Percentiles rank a stretch among this genome's conserved stretches.
Evolutionary conservation across 257 asterid genomes (phyloP).

Genomic region (Fraxinus quadrangulata): DNA sequence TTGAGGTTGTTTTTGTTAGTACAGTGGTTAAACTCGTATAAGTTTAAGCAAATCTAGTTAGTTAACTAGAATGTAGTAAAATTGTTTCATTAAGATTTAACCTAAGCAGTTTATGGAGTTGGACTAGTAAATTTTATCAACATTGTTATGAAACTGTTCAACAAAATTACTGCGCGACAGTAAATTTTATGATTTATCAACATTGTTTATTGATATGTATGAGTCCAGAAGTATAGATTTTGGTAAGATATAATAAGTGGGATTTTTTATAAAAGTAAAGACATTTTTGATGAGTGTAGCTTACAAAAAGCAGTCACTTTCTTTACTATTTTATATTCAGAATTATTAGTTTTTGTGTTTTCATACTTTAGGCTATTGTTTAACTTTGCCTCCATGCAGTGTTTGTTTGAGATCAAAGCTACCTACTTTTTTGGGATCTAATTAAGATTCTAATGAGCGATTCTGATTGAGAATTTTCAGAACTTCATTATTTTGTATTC

Average conservation of each 20-base stretch:
- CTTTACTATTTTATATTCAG: constrained; percentile 28
- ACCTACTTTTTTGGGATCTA: not conserved
- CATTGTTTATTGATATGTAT: not conserved
- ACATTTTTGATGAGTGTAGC: constrained; percentile 14
- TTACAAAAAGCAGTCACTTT: constrained; percentile 32
- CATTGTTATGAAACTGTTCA: no score
- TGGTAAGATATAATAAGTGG: constrained; percentile 12
- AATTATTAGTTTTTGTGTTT: constrained; percentile 31
- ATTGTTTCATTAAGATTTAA: not conserved
- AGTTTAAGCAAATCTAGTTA: not conserved
- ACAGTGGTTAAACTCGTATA: not conserved
- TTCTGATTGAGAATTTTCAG: not conserved
- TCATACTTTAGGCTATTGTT: constrained; percentile 34
- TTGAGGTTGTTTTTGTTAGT: not conserved
- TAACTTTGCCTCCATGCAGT: constrained; percentile 36
- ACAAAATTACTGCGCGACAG: not conserved
- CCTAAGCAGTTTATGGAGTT: no score
- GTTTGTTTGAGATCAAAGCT: constrained; percentile 28
- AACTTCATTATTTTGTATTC: not conserved
- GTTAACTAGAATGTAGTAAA: not conserved
- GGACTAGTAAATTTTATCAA: no score
- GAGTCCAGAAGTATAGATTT: constrained; percentile 1
- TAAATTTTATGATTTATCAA: no score
- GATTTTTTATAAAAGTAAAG: not conserved
- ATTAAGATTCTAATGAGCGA: not conserved